phyloP scores from a whole-genome alignment of 805 yeast species.

The Schwanniomyces occidentalis region DNA sequence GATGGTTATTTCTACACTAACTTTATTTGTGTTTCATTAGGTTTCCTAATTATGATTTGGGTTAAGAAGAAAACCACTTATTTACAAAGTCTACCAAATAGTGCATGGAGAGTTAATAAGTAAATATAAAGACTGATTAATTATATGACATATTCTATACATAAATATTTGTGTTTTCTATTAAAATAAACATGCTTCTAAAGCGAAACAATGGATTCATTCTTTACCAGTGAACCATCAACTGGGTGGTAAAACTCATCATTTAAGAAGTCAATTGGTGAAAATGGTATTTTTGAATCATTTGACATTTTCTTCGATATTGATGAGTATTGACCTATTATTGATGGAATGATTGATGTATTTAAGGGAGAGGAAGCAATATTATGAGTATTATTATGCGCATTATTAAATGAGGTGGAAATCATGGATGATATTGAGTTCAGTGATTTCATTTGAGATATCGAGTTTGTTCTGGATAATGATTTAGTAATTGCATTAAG shows the following conservation, averaged over 20 bases:
- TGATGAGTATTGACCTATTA: slow-evolving; percentile 40
- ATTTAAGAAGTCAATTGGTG: slow-evolving; percentile 41
- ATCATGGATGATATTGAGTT: slow-evolving; percentile 2
- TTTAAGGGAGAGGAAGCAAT: slow-evolving; percentile 13
- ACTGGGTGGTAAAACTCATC: slow-evolving; percentile 26
- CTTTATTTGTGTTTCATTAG: slow-evolving; percentile 65
- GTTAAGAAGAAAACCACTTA: slow-evolving; percentile 60
- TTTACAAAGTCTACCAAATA: slow-evolving; percentile 70
- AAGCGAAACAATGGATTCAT: not conserved
- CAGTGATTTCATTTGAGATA: slow-evolving; percentile 5
- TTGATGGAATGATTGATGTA: slow-evolving; percentile 41
- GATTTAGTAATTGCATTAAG: slow-evolving; percentile 18
- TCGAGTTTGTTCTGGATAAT: slow-evolving; percentile 10
- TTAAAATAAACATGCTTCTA: not conserved
- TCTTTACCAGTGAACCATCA: slow-evolving; percentile 8
- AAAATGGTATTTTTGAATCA: slow-evolving; percentile 39
- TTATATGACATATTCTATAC: no score
- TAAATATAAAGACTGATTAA: slow-evolving; percentile 4
- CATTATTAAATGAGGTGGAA: slow-evolving; percentile 1
- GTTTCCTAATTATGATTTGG: slow-evolving; percentile 66
- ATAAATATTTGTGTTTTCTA: not conserved
- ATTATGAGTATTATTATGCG: slow-evolving; percentile 6
- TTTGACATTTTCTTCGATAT: slow-evolving; percentile 35
- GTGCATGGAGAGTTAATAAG: slow-evolving; percentile 69
- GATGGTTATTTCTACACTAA: slow-evolving; percentile 91